A percentile compares a stretch with the other conserved stretches of the same genome.
phyloP scores from a whole-genome alignment of 2,329 filamentous ascomycete species.

The Hypoxylon sp. region DNA sequence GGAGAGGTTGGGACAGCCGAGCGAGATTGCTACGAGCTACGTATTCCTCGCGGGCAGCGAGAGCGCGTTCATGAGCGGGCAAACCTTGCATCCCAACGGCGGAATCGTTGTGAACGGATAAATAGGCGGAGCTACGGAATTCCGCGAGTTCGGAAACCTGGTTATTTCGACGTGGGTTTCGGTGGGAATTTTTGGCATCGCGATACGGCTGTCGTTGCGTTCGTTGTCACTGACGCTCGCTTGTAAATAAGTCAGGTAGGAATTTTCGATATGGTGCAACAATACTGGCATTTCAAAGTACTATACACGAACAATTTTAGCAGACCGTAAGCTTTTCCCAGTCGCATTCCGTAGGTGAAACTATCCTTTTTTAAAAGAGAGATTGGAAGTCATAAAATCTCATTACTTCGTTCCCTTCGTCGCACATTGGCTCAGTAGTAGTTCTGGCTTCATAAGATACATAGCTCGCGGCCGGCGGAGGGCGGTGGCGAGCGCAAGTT shows the following conservation, averaged over 20 bases:
- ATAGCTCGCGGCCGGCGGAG: conserved; percentile 8
- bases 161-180: background rate
- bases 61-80: conserved; percentile 77
- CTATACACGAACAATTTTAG: conserved; percentile 23
- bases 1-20: conserved; percentile 50
- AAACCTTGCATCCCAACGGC: conserved; percentile 65
- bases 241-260: background rate
- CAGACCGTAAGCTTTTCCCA: background rate
- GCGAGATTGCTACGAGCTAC: conserved; percentile 82
- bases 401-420: conserved; percentile 20
- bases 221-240: background rate
- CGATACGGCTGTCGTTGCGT: background rate
- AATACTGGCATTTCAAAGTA: too few species aligned
- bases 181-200: background rate
- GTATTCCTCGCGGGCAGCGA: conserved; percentile 82
- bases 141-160: background rate
- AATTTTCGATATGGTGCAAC: background rate
- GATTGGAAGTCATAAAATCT: conserved; percentile 8
- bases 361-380: conserved; percentile 11
- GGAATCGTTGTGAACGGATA: conserved; percentile 61
- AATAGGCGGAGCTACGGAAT: conserved; percentile 11
- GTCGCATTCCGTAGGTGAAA: conserved; percentile 1
- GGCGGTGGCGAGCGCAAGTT: background rate
- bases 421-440: background rate
- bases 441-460: conserved; percentile 2